A percentile compares a stretch with the other conserved stretches of the same genome.
Evolutionary conservation across 352 stramenopile genomes (phyloP).

Genomic region (Phytophthora tentaculata): DNA sequence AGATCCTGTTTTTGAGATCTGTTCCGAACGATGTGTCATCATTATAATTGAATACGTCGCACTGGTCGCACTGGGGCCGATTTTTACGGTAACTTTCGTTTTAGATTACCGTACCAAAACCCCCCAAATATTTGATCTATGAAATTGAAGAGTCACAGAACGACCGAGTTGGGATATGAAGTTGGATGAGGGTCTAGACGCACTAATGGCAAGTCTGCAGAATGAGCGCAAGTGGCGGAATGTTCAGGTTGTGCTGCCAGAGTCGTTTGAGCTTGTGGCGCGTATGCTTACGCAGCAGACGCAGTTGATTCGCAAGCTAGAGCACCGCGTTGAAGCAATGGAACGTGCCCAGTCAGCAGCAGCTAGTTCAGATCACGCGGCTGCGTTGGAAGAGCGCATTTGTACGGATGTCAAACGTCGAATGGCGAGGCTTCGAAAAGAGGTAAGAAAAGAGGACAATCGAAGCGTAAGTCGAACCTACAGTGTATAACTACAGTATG

Average conservation of each 20-base stretch:
- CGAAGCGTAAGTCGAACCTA: neutral
- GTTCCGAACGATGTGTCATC: no score
- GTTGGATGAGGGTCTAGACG: neutral
- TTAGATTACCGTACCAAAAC: no score
- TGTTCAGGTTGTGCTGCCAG: slow-evolving; percentile 56
- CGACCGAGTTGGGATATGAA: neutral
- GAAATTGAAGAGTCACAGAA: neutral
- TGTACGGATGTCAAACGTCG: slow-evolving; percentile 17
- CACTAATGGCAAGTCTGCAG: slow-evolving; percentile 28
- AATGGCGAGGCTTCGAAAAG: slow-evolving; percentile 16
- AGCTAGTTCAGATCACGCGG: slow-evolving; percentile 1
- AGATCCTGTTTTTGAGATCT: no score
- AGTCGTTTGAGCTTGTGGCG: slow-evolving; percentile 47
- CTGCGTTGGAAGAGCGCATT: slow-evolving; percentile 20
- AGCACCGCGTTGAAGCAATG: slow-evolving; percentile 25
- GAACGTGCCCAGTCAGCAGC: slow-evolving; percentile 7
- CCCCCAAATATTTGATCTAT: neutral
- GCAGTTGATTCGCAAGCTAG: slow-evolving; percentile 31
- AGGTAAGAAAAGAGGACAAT: slow-evolving; percentile 18
- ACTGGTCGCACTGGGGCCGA: no score
- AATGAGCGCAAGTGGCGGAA: slow-evolving; percentile 70
- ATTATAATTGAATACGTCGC: no score
- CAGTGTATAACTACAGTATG: neutral
- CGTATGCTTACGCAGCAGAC: slow-evolving; percentile 48
- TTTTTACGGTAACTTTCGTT: no score